Evolutionary conservation across 2,329 filamentous ascomycete species (phyloP).

Genomic region (Mollisia scopiformis): DNA sequence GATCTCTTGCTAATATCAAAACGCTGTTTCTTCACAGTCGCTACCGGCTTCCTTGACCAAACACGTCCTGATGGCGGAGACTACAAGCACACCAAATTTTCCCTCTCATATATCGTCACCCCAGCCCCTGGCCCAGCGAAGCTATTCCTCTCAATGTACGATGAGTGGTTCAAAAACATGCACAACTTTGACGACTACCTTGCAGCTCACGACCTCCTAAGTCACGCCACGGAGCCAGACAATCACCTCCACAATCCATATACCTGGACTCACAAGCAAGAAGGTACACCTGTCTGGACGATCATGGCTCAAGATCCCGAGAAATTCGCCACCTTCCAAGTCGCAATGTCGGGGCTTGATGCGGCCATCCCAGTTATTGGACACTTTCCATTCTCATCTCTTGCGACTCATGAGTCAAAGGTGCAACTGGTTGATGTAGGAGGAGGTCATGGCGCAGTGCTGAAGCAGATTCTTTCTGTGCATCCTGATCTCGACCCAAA

Average conservation of each 20-base stretch:
- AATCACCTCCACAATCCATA: slow-evolving; percentile 34
- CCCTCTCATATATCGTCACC: slow-evolving; percentile 35
- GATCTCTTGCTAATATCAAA: neutral
- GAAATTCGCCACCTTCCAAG: slow-evolving; percentile 36
- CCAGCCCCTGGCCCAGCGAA: slow-evolving; percentile 34
- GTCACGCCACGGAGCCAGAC: slow-evolving; percentile 24
- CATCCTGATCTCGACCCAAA: neutral
- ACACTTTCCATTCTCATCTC: slow-evolving; percentile 36
- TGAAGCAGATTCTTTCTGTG: neutral
- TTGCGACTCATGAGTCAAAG: slow-evolving; percentile 12
- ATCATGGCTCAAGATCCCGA: slow-evolving; percentile 39
- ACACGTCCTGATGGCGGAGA: slow-evolving; percentile 31
- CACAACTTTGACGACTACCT: slow-evolving; percentile 40
- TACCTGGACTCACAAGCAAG: slow-evolving; percentile 37
- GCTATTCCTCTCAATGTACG: slow-evolving; percentile 38
- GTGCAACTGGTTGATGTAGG: neutral
- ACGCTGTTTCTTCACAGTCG: neutral
- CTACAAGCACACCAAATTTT: slow-evolving; percentile 39
- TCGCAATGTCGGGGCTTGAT: slow-evolving; percentile 38
- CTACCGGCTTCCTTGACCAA: slow-evolving; percentile 16
- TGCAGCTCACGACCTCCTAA: slow-evolving; percentile 25
- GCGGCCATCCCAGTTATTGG: slow-evolving; percentile 38
- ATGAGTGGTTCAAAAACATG: slow-evolving; percentile 40
- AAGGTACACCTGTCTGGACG: slow-evolving; percentile 39
- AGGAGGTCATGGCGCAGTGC: neutral